Conservation (phyloP, 2,329 filamentous ascomycete genomes). For the Sclerotinia spermophila region DNA sequence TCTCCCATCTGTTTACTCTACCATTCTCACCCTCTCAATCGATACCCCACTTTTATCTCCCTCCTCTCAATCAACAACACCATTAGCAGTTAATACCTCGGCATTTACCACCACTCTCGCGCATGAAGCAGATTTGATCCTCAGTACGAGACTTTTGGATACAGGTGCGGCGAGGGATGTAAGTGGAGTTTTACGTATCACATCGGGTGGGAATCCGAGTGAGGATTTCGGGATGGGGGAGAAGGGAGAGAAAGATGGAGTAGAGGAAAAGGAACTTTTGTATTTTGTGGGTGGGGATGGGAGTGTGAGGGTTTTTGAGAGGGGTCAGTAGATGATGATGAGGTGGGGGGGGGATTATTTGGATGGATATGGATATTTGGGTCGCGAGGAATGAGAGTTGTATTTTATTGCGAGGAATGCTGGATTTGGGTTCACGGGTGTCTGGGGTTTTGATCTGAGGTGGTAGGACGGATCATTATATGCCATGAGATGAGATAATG, state of each 20-base stretch:
- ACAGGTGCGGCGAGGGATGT: conserved; percentile 89
- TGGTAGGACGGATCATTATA: too few species aligned
- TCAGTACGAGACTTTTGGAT: conserved; percentile 73
- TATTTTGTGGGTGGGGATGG: conserved; percentile 81
- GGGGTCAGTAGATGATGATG: conserved; percentile 56
- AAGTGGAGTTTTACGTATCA: conserved; percentile 79
- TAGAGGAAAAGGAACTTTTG: conserved; percentile 66
- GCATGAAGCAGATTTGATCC: conserved; percentile 69
- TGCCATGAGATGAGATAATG: background rate
- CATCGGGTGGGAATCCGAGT: conserved; percentile 47
- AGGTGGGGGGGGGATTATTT: background rate
- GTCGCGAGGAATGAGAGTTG: background rate
- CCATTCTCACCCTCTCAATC: conserved; percentile 65
- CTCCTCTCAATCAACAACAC: conserved; percentile 57
- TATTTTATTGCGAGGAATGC: background rate
- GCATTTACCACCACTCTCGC: conserved; percentile 67
- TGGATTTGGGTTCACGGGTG: background rate
- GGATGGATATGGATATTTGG: background rate
- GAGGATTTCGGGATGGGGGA: too few species aligned
- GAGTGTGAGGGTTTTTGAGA: conserved; percentile 76
- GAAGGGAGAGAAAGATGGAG: conserved; percentile 19
- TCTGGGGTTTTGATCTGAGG: too few species aligned
- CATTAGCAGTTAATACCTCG: conserved; percentile 67
- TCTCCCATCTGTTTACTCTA: conserved; percentile 46
- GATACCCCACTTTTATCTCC: conserved; percentile 60